These are phyloP conservation scores for Mycena vulgaris DNA, from an alignment of 768 basidiomycete genomes.

Conservation along the genomic window DNA sequence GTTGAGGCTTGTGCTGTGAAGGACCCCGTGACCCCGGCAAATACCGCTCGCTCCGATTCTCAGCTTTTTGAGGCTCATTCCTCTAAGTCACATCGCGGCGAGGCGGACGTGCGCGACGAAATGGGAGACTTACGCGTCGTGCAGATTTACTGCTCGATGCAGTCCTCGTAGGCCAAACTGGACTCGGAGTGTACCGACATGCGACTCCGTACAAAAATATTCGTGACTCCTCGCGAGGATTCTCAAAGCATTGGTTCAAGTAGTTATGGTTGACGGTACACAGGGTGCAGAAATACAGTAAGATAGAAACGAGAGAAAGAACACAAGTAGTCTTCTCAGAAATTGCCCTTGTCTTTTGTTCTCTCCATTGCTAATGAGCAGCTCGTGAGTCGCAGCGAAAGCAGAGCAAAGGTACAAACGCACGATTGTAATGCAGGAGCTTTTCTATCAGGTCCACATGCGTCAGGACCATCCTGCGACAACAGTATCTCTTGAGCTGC, in stretches of 20 bases:
- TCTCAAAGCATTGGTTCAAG: slow-evolving; percentile 4
- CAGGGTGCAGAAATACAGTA: slow-evolving; percentile 26
- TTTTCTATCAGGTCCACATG: slow-evolving; percentile 99
- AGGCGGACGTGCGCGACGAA: too few relatives aligned
- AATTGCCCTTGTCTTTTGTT: slow-evolving; percentile 37
- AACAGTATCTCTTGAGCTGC: slow-evolving; percentile 95
- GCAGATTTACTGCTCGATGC: too few relatives aligned
- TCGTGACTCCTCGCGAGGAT: too few relatives aligned
- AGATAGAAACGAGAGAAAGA: neutral
- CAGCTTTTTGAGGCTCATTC: too few relatives aligned
- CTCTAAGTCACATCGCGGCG: too few relatives aligned
- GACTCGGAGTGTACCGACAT: too few relatives aligned
- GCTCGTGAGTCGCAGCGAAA: slow-evolving; percentile 1
- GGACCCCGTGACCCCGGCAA: neutral
- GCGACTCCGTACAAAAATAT: too few relatives aligned
- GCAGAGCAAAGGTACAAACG: slow-evolving; percentile 47
- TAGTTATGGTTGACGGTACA: neutral
- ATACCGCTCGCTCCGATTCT: too few relatives aligned
- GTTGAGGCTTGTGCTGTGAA: neutral
- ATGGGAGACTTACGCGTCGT: too few relatives aligned
- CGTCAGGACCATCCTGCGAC: slow-evolving; percentile 96
- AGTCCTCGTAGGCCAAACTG: too few relatives aligned
- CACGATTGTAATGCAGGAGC: slow-evolving; percentile 95
- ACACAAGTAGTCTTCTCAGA: neutral
- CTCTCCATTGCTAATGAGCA: slow-evolving; percentile 38